Evolutionary conservation across 805 yeast species (phyloP).

Genomic region (Wickerhamomyces chaumierensis): DNA sequence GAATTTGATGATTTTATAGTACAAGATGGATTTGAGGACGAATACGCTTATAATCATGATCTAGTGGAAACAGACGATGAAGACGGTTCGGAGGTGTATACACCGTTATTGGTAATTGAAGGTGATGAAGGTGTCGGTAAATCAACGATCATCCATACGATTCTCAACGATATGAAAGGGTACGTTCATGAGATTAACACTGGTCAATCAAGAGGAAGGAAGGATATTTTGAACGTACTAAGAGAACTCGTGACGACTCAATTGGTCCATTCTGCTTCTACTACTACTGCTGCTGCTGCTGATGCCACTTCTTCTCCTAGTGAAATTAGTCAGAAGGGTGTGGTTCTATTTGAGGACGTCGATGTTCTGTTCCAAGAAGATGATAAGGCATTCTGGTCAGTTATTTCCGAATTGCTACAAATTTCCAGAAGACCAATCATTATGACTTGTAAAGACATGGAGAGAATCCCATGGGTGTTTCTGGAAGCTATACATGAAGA

Average conservation of each 20-base stretch:
- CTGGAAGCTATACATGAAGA: constrained; percentile 26
- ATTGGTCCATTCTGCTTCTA: constrained; percentile 63
- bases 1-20: constrained; percentile 25
- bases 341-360: constrained; percentile 77
- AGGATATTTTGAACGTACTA: constrained; percentile 52
- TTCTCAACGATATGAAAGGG: constrained; percentile 49
- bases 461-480: constrained; percentile 33
- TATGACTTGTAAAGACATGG: constrained; percentile 45
- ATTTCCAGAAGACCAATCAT: constrained; percentile 61
- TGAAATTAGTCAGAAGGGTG: constrained; percentile 56
- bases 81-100: constrained; percentile 29
- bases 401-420: constrained; percentile 47
- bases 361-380: constrained; percentile 57
- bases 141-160: constrained; percentile 59
- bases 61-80: constrained; percentile 10
- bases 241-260: constrained; percentile 81
- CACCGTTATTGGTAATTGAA: constrained; percentile 52
- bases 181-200: constrained; percentile 76
- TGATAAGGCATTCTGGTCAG: constrained; percentile 75
- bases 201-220: constrained; percentile 60
- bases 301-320: no score
- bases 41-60: not conserved
- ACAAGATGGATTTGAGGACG: constrained; percentile 11
- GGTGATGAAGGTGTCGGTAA: constrained; percentile 78
- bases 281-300: no score